These are phyloP conservation scores for Solanum etuberosum DNA, from an alignment of 257 asterid species.

Conservation along the genomic window DNA sequence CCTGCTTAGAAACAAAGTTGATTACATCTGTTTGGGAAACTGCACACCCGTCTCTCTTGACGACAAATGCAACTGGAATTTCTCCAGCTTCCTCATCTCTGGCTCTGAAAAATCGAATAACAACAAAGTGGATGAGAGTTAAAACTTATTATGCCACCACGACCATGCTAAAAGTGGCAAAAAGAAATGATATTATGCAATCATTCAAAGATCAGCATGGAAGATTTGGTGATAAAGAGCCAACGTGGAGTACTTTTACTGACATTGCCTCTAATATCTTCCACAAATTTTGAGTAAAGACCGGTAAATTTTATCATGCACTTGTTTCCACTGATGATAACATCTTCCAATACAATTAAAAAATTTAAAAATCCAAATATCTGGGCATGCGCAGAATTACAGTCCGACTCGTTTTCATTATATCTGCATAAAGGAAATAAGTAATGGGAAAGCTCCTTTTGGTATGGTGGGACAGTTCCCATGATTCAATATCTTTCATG, in stretches of 20 bases:
- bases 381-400: neutral
- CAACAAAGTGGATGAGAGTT: neutral
- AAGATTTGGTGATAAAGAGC: neutral
- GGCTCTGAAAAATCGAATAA: conserved; percentile 19
- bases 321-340: neutral
- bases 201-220: neutral
- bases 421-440: neutral
- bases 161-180: neutral
- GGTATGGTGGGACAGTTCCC: neutral
- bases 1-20: conserved; percentile 59
- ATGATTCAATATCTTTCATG: neutral
- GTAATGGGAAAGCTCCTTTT: neutral
- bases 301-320: neutral
- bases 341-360: neutral
- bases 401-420: neutral
- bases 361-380: neutral
- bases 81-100: conserved; percentile 75
- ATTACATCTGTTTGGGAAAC: conserved; percentile 40
- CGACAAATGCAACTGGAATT: conserved; percentile 80
- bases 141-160: too few species aligned
- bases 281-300: neutral
- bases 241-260: neutral
- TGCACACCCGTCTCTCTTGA: conserved; percentile 34
- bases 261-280: neutral
- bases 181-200: neutral